A percentile compares a stretch with the other conserved stretches of the same genome.
Conservation (phyloP, 2,329 filamentous ascomycete species). For the Hortaea werneckii region DNA sequence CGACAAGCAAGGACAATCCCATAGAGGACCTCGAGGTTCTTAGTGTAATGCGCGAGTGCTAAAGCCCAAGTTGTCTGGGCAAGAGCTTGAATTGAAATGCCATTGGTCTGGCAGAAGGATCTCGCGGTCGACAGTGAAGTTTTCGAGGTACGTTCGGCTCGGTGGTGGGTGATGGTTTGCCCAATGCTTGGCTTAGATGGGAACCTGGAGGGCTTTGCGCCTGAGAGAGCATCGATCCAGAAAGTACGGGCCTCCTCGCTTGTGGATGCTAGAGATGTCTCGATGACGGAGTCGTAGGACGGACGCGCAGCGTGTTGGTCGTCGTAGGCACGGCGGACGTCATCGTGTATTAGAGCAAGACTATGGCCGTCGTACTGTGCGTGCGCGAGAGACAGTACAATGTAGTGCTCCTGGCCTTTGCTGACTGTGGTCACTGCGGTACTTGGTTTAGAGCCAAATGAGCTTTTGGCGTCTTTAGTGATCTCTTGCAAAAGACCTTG, state of each 20-base stretch:
- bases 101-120: conserved; percentile 53
- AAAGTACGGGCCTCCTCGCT: conserved; percentile 46
- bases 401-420: conserved; percentile 27
- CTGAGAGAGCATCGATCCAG: conserved; percentile 60
- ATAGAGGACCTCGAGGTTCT: conserved; percentile 65
- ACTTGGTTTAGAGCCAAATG: conserved; percentile 18
- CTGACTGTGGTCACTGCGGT: conserved; percentile 31
- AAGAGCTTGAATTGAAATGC: conserved; percentile 65
- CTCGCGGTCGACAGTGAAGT: conserved; percentile 35
- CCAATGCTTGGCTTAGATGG: conserved; percentile 17
- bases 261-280: conserved; percentile 40
- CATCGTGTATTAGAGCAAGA: conserved; percentile 59
- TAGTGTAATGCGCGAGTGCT: conserved; percentile 52
- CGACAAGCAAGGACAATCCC: conserved; percentile 77
- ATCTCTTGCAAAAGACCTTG: conserved; percentile 22
- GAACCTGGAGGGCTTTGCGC: conserved; percentile 34
- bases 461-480: conserved; percentile 27
- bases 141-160: conserved; percentile 38
- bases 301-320: conserved; percentile 28
- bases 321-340: conserved; percentile 57
- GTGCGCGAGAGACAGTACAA: conserved; percentile 68
- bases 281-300: conserved; percentile 45
- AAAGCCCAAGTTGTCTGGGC: conserved; percentile 69
- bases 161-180: conserved; percentile 23
- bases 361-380: conserved; percentile 88